phyloP scores from a whole-genome alignment of 2,329 filamentous ascomycete species.

The Nectriaceae sp. region DNA sequence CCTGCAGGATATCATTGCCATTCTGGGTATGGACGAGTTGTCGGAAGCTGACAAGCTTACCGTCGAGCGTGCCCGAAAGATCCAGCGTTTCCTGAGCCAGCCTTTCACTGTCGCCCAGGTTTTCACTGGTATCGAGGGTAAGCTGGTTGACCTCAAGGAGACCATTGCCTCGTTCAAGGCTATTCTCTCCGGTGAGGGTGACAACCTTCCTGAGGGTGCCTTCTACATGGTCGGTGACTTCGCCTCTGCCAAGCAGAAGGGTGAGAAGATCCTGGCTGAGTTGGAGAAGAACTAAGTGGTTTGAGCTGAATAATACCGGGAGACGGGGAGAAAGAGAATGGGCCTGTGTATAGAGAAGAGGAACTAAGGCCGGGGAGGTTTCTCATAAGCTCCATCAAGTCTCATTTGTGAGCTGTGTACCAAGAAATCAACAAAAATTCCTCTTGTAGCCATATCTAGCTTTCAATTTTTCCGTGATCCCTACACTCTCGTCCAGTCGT shows the following conservation, averaged over 20 bases:
- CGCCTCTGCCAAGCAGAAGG: conserved; percentile 89
- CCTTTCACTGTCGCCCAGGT: conserved; percentile 89
- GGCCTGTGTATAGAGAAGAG: conserved; percentile 62
- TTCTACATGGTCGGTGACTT: conserved; percentile 99
- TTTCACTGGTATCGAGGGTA: conserved; percentile 93
- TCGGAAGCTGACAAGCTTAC: conserved; percentile 99
- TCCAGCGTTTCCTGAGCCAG: conserved; percentile 99
- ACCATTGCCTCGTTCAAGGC: conserved; percentile 97
- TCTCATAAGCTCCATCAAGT: conserved; percentile 57
- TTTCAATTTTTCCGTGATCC: conserved; percentile 26
- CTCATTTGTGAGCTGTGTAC: conserved; percentile 64
- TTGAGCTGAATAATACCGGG: conserved; percentile 39
- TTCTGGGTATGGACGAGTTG: conserved; percentile 99
- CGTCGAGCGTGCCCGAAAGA: conserved; percentile 99
- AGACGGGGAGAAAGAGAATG: conserved; percentile 32
- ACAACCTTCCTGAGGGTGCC: conserved; percentile 89
- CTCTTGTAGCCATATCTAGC: conserved; percentile 41
- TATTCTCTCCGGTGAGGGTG: conserved; percentile 92
- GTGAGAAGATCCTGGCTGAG: conserved; percentile 99
- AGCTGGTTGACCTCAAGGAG: conserved; percentile 97
- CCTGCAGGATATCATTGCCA: conserved; percentile 99
- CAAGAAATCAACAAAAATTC: conserved; percentile 55
- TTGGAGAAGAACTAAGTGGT: conserved; percentile 65
- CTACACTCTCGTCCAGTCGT: too few relatives aligned
- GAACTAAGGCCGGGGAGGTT: conserved; percentile 51